Evolutionary conservation across 495 filamentous ascomycete species (phyloP).

Genomic region (Rostrohypoxylon terebratum): DNA sequence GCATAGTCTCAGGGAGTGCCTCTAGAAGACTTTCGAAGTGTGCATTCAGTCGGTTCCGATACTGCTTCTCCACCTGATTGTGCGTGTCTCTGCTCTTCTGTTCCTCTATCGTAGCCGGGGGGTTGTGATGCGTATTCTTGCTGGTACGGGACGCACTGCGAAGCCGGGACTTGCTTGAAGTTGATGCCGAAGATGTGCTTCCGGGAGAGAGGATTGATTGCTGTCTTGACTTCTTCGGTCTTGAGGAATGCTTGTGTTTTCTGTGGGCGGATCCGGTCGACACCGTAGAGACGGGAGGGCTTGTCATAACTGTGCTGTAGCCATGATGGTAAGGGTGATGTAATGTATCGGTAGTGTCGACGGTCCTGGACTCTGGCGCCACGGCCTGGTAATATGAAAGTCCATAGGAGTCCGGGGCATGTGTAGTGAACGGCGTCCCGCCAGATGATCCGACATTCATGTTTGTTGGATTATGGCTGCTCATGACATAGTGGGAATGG

Average conservation of each 20-base stretch:
- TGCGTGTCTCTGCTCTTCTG: constrained; percentile 58
- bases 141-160: constrained; percentile 57
- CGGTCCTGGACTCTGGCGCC: constrained; percentile 33
- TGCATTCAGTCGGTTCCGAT: constrained; percentile 60
- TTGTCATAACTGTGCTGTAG: constrained; percentile 37
- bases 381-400: constrained; percentile 42
- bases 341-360: constrained; percentile 40
- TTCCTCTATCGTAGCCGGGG: constrained; percentile 52
- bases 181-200: constrained; percentile 38
- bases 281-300: constrained; percentile 36
- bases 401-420: constrained; percentile 40
- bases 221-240: constrained; percentile 24
- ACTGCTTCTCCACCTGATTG: constrained; percentile 63
- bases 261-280: constrained; percentile 32
- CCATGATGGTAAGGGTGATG: constrained; percentile 41
- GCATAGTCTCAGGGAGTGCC: constrained; percentile 55
- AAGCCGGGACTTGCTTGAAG: constrained; percentile 45
- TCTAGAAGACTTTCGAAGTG: constrained; percentile 60
- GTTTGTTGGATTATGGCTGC: constrained; percentile 38
- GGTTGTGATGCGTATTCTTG: constrained; percentile 55
- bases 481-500: constrained; percentile 36
- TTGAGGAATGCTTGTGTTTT: constrained; percentile 39
- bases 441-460: constrained; percentile 41
- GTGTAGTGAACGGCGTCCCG: constrained; percentile 37
- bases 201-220: constrained; percentile 43